These are phyloP conservation scores for Senna siamea DNA, from an alignment of 306 rosid species.

Conservation along the genomic window DNA sequence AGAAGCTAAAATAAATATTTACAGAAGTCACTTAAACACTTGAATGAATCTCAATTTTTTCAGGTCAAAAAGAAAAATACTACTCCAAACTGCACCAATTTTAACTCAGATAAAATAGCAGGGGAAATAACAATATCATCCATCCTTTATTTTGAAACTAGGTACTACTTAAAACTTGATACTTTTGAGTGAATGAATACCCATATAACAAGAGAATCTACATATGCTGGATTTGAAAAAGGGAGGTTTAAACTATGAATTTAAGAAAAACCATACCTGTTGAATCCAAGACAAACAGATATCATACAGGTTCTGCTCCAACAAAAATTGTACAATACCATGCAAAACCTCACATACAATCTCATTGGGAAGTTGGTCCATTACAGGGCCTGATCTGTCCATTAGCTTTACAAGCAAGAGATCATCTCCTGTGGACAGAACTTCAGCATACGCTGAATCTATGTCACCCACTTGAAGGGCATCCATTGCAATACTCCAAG, in stretches of 20 bases:
- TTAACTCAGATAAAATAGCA: constrained; percentile 6
- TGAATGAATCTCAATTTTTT: neutral
- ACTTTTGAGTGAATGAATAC: neutral
- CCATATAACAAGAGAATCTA: neutral
- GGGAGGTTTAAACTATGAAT: constrained; percentile 6
- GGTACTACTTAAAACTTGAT: neutral
- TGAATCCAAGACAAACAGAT: constrained; percentile 90
- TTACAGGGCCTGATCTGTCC: constrained; percentile 91
- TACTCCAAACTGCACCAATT: neutral
- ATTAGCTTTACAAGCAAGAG: constrained; percentile 83
- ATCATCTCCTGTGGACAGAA: constrained; percentile 77
- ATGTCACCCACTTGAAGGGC: constrained; percentile 88
- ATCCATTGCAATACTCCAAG: constrained; percentile 89
- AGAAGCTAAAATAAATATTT: neutral
- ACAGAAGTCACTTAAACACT: neutral
- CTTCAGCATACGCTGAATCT: constrained; percentile 86
- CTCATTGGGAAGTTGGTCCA: constrained; percentile 80
- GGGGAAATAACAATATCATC: too few species aligned
- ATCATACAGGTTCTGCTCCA: constrained; percentile 77
- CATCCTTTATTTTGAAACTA: constrained; percentile 12
- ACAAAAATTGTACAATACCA: constrained; percentile 73
- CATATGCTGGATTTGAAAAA: constrained; percentile 27
- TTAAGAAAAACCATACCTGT: constrained; percentile 59
- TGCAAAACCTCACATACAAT: constrained; percentile 68
- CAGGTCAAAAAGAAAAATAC: neutral